These are phyloP conservation scores for Trichoderma reesei DNA, from an alignment of 495 filamentous ascomycete genomes.

Conservation along the genomic window DNA sequence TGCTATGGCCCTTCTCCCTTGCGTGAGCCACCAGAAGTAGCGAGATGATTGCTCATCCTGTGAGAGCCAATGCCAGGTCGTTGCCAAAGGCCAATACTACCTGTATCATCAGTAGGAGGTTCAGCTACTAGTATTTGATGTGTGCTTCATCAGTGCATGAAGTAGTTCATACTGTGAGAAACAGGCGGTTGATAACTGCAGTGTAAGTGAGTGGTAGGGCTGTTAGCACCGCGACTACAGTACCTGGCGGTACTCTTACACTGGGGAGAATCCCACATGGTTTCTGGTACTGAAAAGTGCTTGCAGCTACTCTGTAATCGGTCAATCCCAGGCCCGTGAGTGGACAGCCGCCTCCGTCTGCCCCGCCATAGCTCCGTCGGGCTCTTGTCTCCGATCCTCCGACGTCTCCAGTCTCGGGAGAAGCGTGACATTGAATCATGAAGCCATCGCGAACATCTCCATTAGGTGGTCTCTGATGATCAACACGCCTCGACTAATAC, in stretches of 20 bases:
- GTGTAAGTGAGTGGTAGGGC: no score
- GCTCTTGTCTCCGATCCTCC: not conserved
- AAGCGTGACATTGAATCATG: not conserved
- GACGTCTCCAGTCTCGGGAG: not conserved
- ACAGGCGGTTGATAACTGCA: no score
- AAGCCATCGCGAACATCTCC: not conserved
- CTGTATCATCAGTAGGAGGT: not conserved
- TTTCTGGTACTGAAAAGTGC: no score
- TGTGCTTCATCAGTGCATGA: no score
- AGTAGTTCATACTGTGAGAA: no score
- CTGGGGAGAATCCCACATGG: no score
- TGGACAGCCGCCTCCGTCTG: not conserved
- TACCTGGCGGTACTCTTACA: no score
- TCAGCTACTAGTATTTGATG: no score
- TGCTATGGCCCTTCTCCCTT: not conserved
- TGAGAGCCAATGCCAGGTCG: no score
- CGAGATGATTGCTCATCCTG: not conserved
- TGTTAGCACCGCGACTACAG: no score
- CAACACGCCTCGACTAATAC: not conserved
- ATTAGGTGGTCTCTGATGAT: not conserved
- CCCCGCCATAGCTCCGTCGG: conserved; percentile 10
- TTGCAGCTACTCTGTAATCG: not conserved
- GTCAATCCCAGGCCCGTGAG: not conserved
- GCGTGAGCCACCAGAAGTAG: not conserved
- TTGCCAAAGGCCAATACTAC: no score